These are phyloP conservation scores for Tulasnella sp. DNA, from an alignment of 768 basidiomycete genomes.

Conservation along the genomic window DNA sequence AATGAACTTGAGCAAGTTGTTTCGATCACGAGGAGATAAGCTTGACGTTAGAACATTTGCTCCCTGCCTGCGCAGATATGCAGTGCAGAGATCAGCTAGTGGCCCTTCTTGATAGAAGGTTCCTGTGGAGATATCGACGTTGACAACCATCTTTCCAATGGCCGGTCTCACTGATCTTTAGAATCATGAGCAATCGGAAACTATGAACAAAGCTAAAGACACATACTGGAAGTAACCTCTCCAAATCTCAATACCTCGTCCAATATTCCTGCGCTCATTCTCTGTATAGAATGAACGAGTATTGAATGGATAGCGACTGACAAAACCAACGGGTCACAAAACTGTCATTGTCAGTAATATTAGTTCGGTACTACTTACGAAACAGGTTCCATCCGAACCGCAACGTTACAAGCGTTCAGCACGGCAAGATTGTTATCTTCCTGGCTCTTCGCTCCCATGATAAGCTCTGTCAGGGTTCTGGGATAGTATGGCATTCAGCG, in stretches of 20 bases:
- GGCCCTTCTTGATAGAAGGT: conserved; percentile 51
- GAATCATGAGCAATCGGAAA: neutral
- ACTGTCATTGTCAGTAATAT: no score
- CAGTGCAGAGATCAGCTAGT: conserved; percentile 45
- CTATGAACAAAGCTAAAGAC: neutral
- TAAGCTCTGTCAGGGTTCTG: conserved; percentile 52
- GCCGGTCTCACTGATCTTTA: conserved; percentile 48
- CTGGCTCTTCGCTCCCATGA: conserved; percentile 48
- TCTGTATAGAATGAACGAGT: conserved; percentile 62
- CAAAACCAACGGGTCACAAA: neutral
- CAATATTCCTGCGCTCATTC: conserved; percentile 35
- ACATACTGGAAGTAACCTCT: conserved; percentile 59
- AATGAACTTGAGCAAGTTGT: conserved; percentile 13
- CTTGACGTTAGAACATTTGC: conserved; percentile 26
- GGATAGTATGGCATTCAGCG: neutral
- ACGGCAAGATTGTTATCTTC: conserved; percentile 58
- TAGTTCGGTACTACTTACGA: conserved; percentile 21
- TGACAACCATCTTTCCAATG: conserved; percentile 49
- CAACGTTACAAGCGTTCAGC: conserved; percentile 51
- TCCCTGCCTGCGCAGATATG: conserved; percentile 31
- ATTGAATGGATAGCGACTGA: conserved; percentile 48
- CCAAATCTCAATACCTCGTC: conserved; percentile 55
- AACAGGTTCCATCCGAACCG: conserved; percentile 61
- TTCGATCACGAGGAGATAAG: neutral
- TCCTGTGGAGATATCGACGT: conserved; percentile 66